A percentile compares a stretch with the other conserved stretches of the same genome.
These are phyloP conservation scores for Orbilia blumenaviensis DNA, from an alignment of 2,329 filamentous ascomycete species.

Conservation along the genomic window DNA sequence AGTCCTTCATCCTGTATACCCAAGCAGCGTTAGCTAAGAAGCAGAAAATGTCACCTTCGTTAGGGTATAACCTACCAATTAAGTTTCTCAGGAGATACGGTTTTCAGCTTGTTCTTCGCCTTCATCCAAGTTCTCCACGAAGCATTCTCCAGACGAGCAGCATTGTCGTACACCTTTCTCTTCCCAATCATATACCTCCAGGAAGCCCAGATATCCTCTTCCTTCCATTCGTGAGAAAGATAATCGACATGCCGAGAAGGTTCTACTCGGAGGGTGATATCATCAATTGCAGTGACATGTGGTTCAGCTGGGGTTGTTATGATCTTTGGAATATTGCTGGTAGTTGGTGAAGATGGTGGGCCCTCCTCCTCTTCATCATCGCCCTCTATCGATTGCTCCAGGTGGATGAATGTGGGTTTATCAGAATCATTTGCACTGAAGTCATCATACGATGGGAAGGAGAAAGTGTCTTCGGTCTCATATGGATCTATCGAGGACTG, in stretches of 20 bases:
- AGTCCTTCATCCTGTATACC: constrained; percentile 83
- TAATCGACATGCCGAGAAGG: constrained; percentile 86
- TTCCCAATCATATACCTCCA: constrained; percentile 92
- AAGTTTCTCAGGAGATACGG: constrained; percentile 86
- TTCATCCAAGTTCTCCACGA: constrained; percentile 98
- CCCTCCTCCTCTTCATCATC: constrained; percentile 42
- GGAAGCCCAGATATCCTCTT: constrained; percentile 97
- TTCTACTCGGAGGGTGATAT: constrained; percentile 56
- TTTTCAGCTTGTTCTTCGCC: constrained; percentile 83
- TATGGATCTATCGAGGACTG: constrained; percentile 50
- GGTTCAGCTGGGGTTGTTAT: constrained; percentile 39
- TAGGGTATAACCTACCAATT: constrained; percentile 76
- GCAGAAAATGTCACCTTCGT: not conserved
- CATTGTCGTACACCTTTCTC: constrained; percentile 79
- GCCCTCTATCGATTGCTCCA: constrained; percentile 46
- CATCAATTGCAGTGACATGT: constrained; percentile 54
- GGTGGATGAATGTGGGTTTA: constrained; percentile 48
- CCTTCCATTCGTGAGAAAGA: constrained; percentile 88
- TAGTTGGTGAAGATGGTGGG: constrained; percentile 29
- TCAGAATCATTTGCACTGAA: constrained; percentile 37
- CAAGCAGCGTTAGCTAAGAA: constrained; percentile 23
- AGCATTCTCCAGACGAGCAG: constrained; percentile 87
- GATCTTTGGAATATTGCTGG: constrained; percentile 16
- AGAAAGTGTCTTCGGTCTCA: constrained; percentile 45
- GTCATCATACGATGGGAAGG: constrained; percentile 49